Evolutionary conservation across 148 eudicot species (phyloP).

Genomic region (Polygonum maritimum): DNA sequence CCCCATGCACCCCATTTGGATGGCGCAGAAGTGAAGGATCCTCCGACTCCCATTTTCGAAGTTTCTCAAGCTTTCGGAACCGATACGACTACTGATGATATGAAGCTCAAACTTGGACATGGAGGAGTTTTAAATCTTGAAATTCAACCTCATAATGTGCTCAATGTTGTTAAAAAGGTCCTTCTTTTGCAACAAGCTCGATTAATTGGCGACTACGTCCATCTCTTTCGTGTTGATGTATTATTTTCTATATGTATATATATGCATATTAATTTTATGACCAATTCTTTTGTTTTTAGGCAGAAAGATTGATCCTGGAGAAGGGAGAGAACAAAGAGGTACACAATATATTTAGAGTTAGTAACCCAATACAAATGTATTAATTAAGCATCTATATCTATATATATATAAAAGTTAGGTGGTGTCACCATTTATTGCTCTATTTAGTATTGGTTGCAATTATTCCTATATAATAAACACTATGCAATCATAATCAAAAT

Average conservation of each 20-base stretch:
- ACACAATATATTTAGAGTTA: neutral
- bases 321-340: constrained; percentile 96
- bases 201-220: neutral
- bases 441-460: too few relatives aligned
- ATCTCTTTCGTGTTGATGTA: neutral
- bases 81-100: constrained; percentile 40
- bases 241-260: neutral
- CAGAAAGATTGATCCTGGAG: constrained; percentile 78
- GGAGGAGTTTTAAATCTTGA: constrained; percentile 70
- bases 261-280: too few relatives aligned
- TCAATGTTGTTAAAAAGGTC: constrained; percentile 85
- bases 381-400: too few relatives aligned
- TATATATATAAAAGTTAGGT: too few relatives aligned
- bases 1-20: constrained; percentile 61
- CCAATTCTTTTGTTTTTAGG: constrained; percentile 25
- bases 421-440: too few relatives aligned
- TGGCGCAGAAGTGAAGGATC: constrained; percentile 71
- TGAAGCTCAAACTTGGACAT: constrained; percentile 83
- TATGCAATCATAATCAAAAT: too few relatives aligned
- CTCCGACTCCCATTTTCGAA: constrained; percentile 85
- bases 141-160: constrained; percentile 77
- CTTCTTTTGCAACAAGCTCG: neutral
- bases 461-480: too few relatives aligned
- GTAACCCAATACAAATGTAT: too few relatives aligned
- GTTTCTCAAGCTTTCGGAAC: constrained; percentile 89